phyloP scores from a whole-genome alignment of 2,329 filamentous ascomycete genomes.

The Fusarium xyrophilum region DNA sequence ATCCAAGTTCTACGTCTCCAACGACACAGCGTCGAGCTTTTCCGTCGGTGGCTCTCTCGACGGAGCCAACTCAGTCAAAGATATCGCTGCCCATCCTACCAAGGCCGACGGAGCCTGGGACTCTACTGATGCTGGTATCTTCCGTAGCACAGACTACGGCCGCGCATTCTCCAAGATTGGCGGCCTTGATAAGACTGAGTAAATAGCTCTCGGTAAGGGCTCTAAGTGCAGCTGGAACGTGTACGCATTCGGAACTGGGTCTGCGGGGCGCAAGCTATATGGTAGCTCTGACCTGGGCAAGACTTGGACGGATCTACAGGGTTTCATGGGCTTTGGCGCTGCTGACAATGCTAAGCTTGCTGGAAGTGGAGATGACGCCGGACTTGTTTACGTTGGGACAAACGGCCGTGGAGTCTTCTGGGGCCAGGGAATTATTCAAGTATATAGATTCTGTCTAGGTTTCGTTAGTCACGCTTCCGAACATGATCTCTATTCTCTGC shows the following conservation, averaged over 20 bases:
- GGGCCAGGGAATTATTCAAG: conserved; percentile 18
- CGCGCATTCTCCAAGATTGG: conserved; percentile 53
- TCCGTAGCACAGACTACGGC: conserved; percentile 60
- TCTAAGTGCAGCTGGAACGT: conserved; percentile 52
- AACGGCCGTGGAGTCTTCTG: conserved; percentile 56
- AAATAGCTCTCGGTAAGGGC: conserved; percentile 54
- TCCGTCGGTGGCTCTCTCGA: conserved; percentile 47
- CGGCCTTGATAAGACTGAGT: conserved; percentile 49
- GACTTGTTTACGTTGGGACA: conserved; percentile 58
- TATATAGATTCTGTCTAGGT: not conserved
- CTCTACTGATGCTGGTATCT: conserved; percentile 62
- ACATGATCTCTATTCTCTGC: not conserved
- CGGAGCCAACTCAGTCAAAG: conserved; percentile 57
- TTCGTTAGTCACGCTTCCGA: rapidly evolving
- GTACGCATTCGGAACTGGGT: conserved; percentile 56
- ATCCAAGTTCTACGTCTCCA: conserved; percentile 59
- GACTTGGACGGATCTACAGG: conserved; percentile 57
- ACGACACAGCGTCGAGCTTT: conserved; percentile 56
- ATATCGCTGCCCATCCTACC: conserved; percentile 63
- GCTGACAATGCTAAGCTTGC: conserved; percentile 50
- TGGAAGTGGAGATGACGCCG: conserved; percentile 55
- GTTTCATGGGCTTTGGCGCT: conserved; percentile 52
- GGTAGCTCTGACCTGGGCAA: conserved; percentile 53
- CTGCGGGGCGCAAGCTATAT: conserved; percentile 53
- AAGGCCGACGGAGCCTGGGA: conserved; percentile 67